Evolutionary conservation across 1,139 yeast species (phyloP).

Genomic region (Pichia sp.): DNA sequence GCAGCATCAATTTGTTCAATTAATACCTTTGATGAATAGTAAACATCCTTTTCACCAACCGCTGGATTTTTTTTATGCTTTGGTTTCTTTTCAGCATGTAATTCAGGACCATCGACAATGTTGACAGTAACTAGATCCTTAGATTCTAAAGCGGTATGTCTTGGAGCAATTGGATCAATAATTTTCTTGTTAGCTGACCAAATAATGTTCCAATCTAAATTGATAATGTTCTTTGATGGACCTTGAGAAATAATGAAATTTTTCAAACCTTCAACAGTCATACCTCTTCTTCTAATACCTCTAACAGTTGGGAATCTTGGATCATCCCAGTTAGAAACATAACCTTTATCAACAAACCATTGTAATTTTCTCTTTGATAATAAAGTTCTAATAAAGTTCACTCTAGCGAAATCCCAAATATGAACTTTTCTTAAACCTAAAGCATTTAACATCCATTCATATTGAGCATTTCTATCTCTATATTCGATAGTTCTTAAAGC

Average conservation of each 20-base stretch:
- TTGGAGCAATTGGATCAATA: constrained; percentile 93
- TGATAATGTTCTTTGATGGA: constrained; percentile 91
- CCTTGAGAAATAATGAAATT: constrained; percentile 92
- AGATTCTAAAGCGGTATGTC: constrained; percentile 73
- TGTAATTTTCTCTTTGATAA: constrained; percentile 94
- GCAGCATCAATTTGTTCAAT: constrained; percentile 91
- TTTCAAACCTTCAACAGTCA: constrained; percentile 95
- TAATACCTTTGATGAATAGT: constrained; percentile 56
- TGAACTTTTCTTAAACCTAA: constrained; percentile 82
- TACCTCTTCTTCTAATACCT: constrained; percentile 98
- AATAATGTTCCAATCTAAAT: constrained; percentile 92
- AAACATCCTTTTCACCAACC: constrained; percentile 77
- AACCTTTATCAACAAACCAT: constrained; percentile 90
- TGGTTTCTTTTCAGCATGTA: constrained; percentile 66
- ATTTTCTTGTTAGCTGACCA: constrained; percentile 97
- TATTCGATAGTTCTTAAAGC: constrained; percentile 96
- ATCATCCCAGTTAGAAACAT: constrained; percentile 93
- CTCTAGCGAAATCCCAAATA: constrained; percentile 96
- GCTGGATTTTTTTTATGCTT: constrained; percentile 95
- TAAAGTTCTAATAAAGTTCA: constrained; percentile 90
- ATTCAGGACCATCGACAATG: constrained; percentile 66
- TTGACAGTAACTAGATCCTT: constrained; percentile 59
- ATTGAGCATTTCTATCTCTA: constrained; percentile 96
- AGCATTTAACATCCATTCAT: constrained; percentile 87
- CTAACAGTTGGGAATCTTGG: constrained; percentile 99